A percentile compares a stretch with the other conserved stretches of the same genome.
Conservation (phyloP, 495 filamentous ascomycete genomes). For the Pyrenula aspistea region DNA sequence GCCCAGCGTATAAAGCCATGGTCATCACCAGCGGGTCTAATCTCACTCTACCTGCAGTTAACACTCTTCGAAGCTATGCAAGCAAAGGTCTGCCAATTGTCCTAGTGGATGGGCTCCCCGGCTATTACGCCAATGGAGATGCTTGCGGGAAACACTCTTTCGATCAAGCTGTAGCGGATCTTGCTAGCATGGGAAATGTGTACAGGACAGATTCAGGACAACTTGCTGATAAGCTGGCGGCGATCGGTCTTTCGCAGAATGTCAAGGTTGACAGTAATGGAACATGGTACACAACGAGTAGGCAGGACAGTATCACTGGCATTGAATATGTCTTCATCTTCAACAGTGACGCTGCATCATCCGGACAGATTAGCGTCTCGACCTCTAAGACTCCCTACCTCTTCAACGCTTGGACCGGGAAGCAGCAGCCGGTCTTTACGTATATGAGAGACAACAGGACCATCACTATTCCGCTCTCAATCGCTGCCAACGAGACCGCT, state of each 20-base stretch:
- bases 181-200: slow-evolving; percentile 11
- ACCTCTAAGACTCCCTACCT: slow-evolving; percentile 19
- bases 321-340: slow-evolving; percentile 27
- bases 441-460: slow-evolving; percentile 12
- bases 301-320: slow-evolving; percentile 9
- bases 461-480: slow-evolving; percentile 15
- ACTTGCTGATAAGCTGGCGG: slow-evolving; percentile 13
- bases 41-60: neutral
- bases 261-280: slow-evolving; percentile 14
- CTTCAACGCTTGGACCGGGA: slow-evolving; percentile 29
- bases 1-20: neutral
- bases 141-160: slow-evolving; percentile 2
- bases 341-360: slow-evolving; percentile 17
- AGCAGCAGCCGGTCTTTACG: slow-evolving; percentile 15
- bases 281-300: slow-evolving; percentile 23
- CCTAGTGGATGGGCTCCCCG: slow-evolving; percentile 8
- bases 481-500: slow-evolving; percentile 22
- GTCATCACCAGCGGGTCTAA: neutral
- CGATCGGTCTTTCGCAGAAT: slow-evolving; percentile 11
- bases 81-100: neutral
- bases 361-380: slow-evolving; percentile 10
- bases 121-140: slow-evolving; percentile 9
- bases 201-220: slow-evolving; percentile 5
- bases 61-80: neutral
- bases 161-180: slow-evolving; percentile 4